A percentile compares a stretch with the other conserved stretches of the same genome.
phyloP scores from a whole-genome alignment of 129 eudicot genomes.

The Chrysanthemum seticuspe region DNA sequence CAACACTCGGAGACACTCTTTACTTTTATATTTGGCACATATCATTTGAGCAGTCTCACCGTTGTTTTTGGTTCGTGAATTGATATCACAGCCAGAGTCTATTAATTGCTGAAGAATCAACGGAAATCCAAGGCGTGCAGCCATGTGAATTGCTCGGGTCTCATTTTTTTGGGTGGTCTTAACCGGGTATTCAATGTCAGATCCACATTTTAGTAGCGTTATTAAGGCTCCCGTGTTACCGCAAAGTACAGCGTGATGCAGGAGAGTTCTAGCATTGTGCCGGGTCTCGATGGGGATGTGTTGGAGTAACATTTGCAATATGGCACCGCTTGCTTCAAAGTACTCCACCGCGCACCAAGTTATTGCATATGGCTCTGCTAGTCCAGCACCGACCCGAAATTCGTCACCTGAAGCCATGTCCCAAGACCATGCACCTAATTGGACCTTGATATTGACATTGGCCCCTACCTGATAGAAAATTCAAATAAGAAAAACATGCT shows the following conservation, averaged over 20 bases:
- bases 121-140: constrained; percentile 69
- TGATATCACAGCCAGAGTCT: constrained; percentile 64
- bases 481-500: constrained; percentile 2
- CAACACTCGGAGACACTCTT: constrained; percentile 66
- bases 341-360: constrained; percentile 96
- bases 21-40: constrained; percentile 52
- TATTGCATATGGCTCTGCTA: constrained; percentile 71
- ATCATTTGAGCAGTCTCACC: constrained; percentile 80
- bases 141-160: constrained; percentile 76
- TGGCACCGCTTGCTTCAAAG: constrained; percentile 76
- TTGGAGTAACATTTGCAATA: constrained; percentile 68
- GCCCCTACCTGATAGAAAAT: constrained; percentile 60
- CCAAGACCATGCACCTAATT: constrained; percentile 98
- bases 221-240: constrained; percentile 54
- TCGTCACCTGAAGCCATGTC: constrained; percentile 81
- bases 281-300: constrained; percentile 34
- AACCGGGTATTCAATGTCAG: constrained; percentile 52
- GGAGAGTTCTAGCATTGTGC: constrained; percentile 70
- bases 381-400: constrained; percentile 90
- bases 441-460: constrained; percentile 56
- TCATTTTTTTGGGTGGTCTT: constrained; percentile 45
- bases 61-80: constrained; percentile 44
- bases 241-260: constrained; percentile 90
- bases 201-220: constrained; percentile 53
- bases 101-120: constrained; percentile 48